Percentiles rank a stretch among this genome's conserved stretches.
Conservation (phyloP, 2,329 filamentous ascomycete species). For the Myotisia sp. region DNA sequence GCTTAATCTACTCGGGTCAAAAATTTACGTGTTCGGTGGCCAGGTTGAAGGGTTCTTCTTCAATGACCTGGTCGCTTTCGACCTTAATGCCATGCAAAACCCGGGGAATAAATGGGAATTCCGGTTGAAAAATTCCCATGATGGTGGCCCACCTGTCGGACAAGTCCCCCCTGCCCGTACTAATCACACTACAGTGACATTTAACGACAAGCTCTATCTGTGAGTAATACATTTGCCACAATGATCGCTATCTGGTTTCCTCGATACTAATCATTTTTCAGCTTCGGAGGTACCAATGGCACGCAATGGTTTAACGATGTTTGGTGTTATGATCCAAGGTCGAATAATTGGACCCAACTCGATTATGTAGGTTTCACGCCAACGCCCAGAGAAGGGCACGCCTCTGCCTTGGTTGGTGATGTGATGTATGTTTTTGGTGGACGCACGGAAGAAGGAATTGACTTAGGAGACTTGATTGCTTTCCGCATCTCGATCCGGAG, state of each 20-base stretch:
- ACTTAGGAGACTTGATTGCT: conserved; percentile 84
- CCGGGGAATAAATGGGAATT: conserved; percentile 89
- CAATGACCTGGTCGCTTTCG: conserved; percentile 91
- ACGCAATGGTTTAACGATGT: conserved; percentile 98
- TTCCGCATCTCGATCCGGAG: conserved; percentile 67
- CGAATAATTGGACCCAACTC: conserved; percentile 72
- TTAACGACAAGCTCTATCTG: conserved; percentile 86
- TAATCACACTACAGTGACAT: conserved; percentile 85
- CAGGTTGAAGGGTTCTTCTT: conserved; percentile 97
- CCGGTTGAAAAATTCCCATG: conserved; percentile 60
- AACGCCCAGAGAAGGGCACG: conserved; percentile 82
- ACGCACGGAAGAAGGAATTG: conserved; percentile 79
- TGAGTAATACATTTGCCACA: conserved; percentile 33
- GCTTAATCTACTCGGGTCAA: conserved; percentile 88
- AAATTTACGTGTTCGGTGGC: conserved; percentile 93
- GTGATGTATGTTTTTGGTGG: conserved; percentile 99
- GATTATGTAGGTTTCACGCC: conserved; percentile 98
- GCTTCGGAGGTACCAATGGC: conserved; percentile 95
- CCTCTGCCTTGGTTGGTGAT: conserved; percentile 82
- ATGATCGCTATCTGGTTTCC: background rate
- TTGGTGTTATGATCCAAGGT: conserved; percentile 79
- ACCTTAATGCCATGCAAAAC: conserved; percentile 85
- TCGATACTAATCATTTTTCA: conserved; percentile 24
- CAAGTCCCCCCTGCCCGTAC: conserved; percentile 76
- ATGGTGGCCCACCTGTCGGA: conserved; percentile 41